Percentiles rank a stretch among this genome's conserved stretches.
phyloP scores from a whole-genome alignment of 208 protist species.

The Acanthamoeba lugdunensis region DNA sequence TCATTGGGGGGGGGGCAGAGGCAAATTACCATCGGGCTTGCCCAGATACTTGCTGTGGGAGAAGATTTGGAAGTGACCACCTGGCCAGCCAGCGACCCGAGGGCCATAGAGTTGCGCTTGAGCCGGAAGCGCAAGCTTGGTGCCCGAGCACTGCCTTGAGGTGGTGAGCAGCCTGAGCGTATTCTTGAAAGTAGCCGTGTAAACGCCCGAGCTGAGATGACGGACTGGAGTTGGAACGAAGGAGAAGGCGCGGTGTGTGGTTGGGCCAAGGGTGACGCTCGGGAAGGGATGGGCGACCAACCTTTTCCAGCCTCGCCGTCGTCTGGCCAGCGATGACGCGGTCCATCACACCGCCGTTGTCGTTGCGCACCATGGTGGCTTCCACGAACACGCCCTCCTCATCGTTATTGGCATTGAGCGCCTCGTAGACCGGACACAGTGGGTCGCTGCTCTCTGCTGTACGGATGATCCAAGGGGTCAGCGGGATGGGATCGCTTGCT shows the following conservation, averaged over 20 bases:
- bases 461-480: no score
- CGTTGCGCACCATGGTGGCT: not conserved
- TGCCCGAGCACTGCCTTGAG: not conserved
- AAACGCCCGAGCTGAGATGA: not conserved
- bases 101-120: not conserved
- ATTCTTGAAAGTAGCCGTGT: conserved; percentile 14
- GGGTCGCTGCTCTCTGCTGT: no score
- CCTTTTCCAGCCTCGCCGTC: not conserved
- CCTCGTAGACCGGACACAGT: no score
- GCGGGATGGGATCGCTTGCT: no score
- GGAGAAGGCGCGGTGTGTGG: not conserved
- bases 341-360: not conserved
- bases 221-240: not conserved
- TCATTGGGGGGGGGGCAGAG: no score
- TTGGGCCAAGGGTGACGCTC: not conserved
- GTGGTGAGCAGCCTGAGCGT: conserved; percentile 8
- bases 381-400: conserved; percentile 32
- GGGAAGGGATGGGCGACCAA: no score
- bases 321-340: not conserved
- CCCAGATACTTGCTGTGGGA: no score
- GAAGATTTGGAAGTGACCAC: not conserved
- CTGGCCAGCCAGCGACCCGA: not conserved
- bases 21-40: no score
- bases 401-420: no score
- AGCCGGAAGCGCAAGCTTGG: not conserved